Evolutionary conservation across 2,329 filamentous ascomycete genomes (phyloP).

Genomic region (Hortaea werneckii): DNA sequence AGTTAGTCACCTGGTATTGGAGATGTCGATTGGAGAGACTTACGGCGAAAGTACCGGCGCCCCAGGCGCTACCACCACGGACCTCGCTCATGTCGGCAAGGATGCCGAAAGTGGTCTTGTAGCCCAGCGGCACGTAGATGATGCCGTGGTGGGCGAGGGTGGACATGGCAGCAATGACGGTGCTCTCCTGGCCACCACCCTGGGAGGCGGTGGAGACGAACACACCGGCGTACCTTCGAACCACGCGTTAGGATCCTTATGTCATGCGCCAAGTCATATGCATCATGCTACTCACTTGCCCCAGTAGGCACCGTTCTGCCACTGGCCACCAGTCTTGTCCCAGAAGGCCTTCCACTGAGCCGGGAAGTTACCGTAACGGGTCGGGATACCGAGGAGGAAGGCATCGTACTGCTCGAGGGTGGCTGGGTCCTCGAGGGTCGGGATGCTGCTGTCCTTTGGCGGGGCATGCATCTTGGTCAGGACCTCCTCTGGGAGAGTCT

Average conservation of each 20-base stretch:
- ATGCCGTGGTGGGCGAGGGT: constrained; percentile 90
- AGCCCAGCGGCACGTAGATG: constrained; percentile 91
- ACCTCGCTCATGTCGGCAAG: constrained; percentile 66
- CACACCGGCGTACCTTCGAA: constrained; percentile 57
- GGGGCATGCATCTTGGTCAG: constrained; percentile 86
- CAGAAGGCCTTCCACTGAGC: constrained; percentile 91
- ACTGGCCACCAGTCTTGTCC: constrained; percentile 80
- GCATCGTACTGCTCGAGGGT: constrained; percentile 67
- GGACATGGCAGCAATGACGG: constrained; percentile 67
- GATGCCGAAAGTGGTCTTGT: constrained; percentile 64
- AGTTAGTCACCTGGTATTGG: background rate
- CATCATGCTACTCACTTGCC: constrained; percentile 50
- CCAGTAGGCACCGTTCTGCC: constrained; percentile 54
- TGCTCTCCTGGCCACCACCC: constrained; percentile 90
- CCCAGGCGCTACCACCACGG: constrained; percentile 83
- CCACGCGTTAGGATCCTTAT: too few species aligned
- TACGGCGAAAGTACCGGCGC: constrained; percentile 75
- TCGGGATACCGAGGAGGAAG: constrained; percentile 89
- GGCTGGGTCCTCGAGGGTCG: constrained; percentile 47
- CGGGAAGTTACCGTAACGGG: constrained; percentile 93
- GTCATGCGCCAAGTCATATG: background rate
- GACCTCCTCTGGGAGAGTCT: constrained; percentile 79
- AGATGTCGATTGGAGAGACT: constrained; percentile 1
- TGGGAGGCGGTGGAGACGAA: constrained; percentile 79
- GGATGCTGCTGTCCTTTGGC: constrained; percentile 57